phyloP scores from a whole-genome alignment of 2,329 filamentous ascomycete species.

The Ophiostoma pallidulum region DNA sequence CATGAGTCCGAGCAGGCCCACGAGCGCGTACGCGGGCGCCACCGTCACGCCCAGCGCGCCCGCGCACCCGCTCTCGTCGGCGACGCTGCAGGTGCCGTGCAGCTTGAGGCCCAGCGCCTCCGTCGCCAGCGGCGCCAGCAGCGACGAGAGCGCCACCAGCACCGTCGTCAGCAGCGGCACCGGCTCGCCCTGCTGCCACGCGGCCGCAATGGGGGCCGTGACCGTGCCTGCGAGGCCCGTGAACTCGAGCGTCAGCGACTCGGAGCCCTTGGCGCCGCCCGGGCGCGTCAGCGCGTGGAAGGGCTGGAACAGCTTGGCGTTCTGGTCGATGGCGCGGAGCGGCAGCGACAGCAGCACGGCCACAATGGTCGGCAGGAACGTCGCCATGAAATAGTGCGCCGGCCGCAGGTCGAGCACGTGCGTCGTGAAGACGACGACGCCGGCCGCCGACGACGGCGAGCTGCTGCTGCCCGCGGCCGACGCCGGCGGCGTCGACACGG shows the following conservation, averaged over 20 bases:
- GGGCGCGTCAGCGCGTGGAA: conserved; percentile 32
- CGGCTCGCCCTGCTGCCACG: conserved; percentile 26
- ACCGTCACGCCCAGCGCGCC: conserved; percentile 27
- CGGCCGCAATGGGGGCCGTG: conserved; percentile 25
- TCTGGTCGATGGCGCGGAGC: conserved; percentile 31
- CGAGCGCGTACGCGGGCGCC: conserved; percentile 23
- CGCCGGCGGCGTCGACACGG: conserved; percentile 15
- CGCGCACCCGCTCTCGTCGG: conserved; percentile 24
- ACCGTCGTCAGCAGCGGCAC: conserved; percentile 30
- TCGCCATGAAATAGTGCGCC: conserved; percentile 30
- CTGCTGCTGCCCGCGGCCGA: too few species aligned
- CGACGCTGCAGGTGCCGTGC: conserved; percentile 25
- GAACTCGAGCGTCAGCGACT: conserved; percentile 35
- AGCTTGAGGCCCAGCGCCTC: conserved; percentile 32
- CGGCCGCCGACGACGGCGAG: neutral
- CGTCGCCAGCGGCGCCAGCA: conserved; percentile 31
- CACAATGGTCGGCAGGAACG: conserved; percentile 33
- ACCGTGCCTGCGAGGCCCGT: conserved; percentile 23
- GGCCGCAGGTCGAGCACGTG: conserved; percentile 20
- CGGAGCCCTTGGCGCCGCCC: conserved; percentile 28
- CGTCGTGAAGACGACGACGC: conserved; percentile 16
- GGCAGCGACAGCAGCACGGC: conserved; percentile 31
- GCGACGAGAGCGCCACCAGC: conserved; percentile 24
- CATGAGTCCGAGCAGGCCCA: conserved; percentile 26
- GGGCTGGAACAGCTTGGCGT: conserved; percentile 33